phyloP scores from a whole-genome alignment of 176 grass and related monocot genomes.

The Elymus sibiricus region DNA sequence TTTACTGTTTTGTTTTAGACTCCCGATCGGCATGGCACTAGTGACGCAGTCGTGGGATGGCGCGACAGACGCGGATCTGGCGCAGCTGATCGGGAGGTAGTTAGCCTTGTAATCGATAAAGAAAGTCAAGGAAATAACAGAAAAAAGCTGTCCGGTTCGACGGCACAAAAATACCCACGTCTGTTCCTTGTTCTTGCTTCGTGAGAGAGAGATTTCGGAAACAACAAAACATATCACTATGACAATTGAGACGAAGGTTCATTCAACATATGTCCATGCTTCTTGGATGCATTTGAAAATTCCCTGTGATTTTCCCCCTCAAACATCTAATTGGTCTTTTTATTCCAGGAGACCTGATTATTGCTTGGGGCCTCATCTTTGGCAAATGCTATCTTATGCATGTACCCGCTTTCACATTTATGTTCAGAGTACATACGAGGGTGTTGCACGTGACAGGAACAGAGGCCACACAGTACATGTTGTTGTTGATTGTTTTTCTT shows the following conservation, averaged over 20 bases:
- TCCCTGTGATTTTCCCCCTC: not conserved
- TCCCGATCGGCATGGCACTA: no score
- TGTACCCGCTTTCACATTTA: constrained; percentile 93
- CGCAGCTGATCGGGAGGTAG: no score
- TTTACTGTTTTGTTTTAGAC: no score
- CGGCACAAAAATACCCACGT: no score
- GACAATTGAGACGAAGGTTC: constrained; percentile 88
- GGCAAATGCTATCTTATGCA: constrained; percentile 86
- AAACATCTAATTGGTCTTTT: constrained; percentile 26
- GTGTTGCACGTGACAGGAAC: constrained; percentile 90
- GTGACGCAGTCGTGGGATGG: no score
- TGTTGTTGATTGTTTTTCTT: constrained; percentile 97
- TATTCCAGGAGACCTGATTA: constrained; percentile 91
- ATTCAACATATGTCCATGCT: not conserved
- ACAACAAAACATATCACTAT: constrained; percentile 83
- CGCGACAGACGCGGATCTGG: no score
- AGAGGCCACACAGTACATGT: constrained; percentile 83
- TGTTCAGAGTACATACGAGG: constrained; percentile 94
- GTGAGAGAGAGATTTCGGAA: no score
- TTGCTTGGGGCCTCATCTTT: constrained; percentile 80
- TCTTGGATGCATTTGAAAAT: constrained; percentile 10
- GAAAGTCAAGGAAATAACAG: no score
- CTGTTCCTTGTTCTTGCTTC: no score
- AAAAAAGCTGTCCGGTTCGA: no score
- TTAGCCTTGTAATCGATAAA: no score